A percentile compares a stretch with the other conserved stretches of the same genome.
Conservation (phyloP, 768 basidiomycete genomes). For the Leucocoprinus leucothites region DNA sequence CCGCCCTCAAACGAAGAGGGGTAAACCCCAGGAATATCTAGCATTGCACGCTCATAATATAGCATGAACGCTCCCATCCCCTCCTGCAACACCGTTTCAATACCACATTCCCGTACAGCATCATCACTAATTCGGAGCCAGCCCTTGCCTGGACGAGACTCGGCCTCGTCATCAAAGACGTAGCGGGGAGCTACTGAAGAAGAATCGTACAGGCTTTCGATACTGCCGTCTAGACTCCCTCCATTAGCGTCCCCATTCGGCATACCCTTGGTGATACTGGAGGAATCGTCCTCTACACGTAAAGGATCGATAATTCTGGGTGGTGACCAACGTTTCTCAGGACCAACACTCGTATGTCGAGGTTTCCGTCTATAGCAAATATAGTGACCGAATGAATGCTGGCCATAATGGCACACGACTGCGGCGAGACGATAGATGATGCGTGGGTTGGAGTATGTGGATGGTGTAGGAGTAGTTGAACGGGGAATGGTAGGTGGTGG, state of each 20-base stretch:
- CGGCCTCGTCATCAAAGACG: conserved; percentile 24
- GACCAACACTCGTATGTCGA: conserved; percentile 35
- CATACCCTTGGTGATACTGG: conserved; percentile 15
- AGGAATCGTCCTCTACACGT: conserved; percentile 21
- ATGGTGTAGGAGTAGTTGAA: conserved; percentile 17
- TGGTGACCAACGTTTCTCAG: conserved; percentile 34
- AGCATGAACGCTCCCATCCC: conserved; percentile 86
- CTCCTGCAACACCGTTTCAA: conserved; percentile 72
- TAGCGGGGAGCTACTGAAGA: conserved; percentile 2
- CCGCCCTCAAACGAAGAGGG: background rate
- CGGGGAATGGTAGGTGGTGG: conserved; percentile 36
- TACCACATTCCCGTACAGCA: conserved; percentile 68
- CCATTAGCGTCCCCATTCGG: conserved; percentile 17
- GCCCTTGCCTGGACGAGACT: conserved; percentile 49
- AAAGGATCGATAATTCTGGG: conserved; percentile 31
- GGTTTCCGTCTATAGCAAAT: conserved; percentile 89
- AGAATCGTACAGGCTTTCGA: background rate
- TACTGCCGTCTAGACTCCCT: background rate
- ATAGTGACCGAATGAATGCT: conserved; percentile 93
- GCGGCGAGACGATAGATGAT: conserved; percentile 85
- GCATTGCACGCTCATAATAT: conserved; percentile 77
- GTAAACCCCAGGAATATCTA: conserved; percentile 25
- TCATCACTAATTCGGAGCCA: conserved; percentile 94
- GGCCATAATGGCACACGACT: conserved; percentile 90
- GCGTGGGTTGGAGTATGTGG: conserved; percentile 40